Base-by-base conservation (phyloP, 163 green algal species). In the Chlamydomonas reinhardtii region DNA sequence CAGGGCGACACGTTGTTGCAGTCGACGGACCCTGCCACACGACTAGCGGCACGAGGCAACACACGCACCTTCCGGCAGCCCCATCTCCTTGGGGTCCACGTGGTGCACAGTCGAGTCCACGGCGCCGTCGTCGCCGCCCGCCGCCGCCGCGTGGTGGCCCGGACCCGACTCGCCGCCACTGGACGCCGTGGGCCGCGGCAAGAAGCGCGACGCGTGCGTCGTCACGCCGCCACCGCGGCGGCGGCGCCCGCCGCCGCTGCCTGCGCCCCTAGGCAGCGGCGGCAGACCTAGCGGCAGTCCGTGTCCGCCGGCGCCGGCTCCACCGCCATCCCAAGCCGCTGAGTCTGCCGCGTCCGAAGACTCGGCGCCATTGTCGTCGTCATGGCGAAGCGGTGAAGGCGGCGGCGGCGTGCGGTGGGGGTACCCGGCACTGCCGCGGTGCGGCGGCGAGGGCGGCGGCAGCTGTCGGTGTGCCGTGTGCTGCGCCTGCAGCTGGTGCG, bases 271-370 rank as follows among this genome's bases (percentile, higher is more conserved):
- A 27, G 43, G 73, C 29, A n/a, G 73, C 48, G n/a, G 17, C 73
- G n/a, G 16, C 73, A 20, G 48, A 24, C 29, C 39, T 2, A 14
- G 35, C 61, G 62, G 59, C 25, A 12, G 25, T 34, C 37, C 16
- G 37, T 12, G 73, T 31, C 4, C 9, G 32, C 19, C 34, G 6
- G 19, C 52, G 9, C 27, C 75, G 34, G 27, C 62, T 24, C 35
- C 29, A 17, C 8, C 64, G 12, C 32, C 62, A 8, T 66, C 77
- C 39, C 65, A 76, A 0, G 29, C 22, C 2, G 54, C 77, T 4
- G 77, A 84, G 48, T 84, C 77, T 6, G n/a, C 65, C 20, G 77
- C 77, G 59, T 84, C 65, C 5, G 65, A 84, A 0, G 65, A 76
- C 43, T 84, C 64, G 4, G 75, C 75, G 12, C 11, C 75, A 0